phyloP scores from a whole-genome alignment of 2,329 filamentous ascomycete genomes.

The Aureobasidium sp. region DNA sequence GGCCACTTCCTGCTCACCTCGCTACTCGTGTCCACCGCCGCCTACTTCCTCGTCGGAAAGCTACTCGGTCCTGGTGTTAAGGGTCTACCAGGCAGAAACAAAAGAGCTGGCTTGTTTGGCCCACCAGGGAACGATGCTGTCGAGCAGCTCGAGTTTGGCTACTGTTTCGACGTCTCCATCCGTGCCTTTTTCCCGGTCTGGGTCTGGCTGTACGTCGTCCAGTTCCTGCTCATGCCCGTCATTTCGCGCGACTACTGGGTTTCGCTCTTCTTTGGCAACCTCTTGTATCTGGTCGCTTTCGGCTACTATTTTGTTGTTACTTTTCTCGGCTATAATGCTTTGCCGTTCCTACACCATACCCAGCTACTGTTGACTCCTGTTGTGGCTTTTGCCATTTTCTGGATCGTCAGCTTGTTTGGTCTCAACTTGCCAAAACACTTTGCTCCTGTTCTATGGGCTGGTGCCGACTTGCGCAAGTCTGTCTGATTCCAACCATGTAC shows the following conservation, averaged over 20 bases:
- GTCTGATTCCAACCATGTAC: slow-evolving; percentile 16
- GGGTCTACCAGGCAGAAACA: slow-evolving; percentile 44
- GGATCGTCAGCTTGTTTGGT: slow-evolving; percentile 48
- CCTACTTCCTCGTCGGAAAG: slow-evolving; percentile 57
- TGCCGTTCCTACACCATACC: slow-evolving; percentile 61
- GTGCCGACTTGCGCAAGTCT: slow-evolving; percentile 33
- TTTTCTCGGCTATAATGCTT: slow-evolving; percentile 62
- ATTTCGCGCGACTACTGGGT: slow-evolving; percentile 49
- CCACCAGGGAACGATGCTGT: slow-evolving; percentile 43
- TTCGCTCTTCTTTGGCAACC: slow-evolving; percentile 56
- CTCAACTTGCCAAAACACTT: slow-evolving; percentile 46
- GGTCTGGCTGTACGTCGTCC: slow-evolving; percentile 59
- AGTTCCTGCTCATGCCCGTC: slow-evolving; percentile 60
- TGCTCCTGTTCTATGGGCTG: slow-evolving; percentile 45
- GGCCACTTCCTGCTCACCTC: slow-evolving; percentile 57
- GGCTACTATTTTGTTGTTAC: slow-evolving; percentile 63
- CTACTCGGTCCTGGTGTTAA: slow-evolving; percentile 53
- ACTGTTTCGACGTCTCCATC: slow-evolving; percentile 64
- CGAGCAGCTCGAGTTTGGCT: slow-evolving; percentile 61
- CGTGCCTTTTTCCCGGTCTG: slow-evolving; percentile 62
- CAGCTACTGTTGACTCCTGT: slow-evolving; percentile 58
- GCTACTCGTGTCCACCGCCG: slow-evolving; percentile 53
- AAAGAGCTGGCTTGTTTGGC: slow-evolving; percentile 52
- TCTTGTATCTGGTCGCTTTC: slow-evolving; percentile 58
- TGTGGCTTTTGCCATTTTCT: slow-evolving; percentile 52